phyloP scores from a whole-genome alignment of 495 filamentous ascomycete species.

The Cudoniella acicularis region DNA sequence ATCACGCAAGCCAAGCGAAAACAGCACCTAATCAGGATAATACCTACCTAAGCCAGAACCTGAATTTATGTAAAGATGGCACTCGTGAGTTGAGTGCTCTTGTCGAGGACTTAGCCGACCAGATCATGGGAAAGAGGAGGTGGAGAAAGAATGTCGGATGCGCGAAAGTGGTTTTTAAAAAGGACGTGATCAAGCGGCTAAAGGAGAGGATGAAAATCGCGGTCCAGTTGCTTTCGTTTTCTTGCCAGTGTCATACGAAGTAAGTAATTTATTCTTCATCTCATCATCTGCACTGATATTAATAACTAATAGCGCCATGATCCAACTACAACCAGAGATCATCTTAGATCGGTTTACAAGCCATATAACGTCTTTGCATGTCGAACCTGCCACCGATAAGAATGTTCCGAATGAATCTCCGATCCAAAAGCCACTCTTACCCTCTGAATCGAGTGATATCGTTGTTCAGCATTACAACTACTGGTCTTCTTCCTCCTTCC shows the following conservation, averaged over 20 bases:
- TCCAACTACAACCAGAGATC: neutral
- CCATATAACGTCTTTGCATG: neutral
- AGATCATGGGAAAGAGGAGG: neutral
- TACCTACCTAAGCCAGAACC: neutral
- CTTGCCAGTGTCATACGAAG: conserved; percentile 11
- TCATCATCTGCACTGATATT: neutral
- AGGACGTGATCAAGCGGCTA: conserved; percentile 1
- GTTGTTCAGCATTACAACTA: neutral
- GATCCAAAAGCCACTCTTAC: too few relatives aligned
- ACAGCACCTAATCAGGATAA: neutral
- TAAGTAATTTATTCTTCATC: neutral
- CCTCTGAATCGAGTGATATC: too few relatives aligned
- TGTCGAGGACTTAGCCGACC: neutral
- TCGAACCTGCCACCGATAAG: too few relatives aligned
- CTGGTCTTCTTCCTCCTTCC: neutral
- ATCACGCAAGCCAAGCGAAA: neutral
- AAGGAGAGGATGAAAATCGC: conserved; percentile 8
- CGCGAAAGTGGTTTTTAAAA: conserved; percentile 12
- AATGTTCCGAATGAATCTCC: too few relatives aligned
- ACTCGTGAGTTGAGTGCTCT: conserved; percentile 4
- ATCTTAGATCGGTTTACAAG: neutral
- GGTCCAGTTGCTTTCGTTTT: conserved; percentile 3
- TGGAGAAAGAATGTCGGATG: conserved; percentile 2
- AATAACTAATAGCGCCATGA: neutral
- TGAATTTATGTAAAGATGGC: conserved; percentile 3